These are phyloP conservation scores for Taphrina flavorubra DNA, from an alignment of 1,139 yeast genomes.

Conservation along the genomic window DNA sequence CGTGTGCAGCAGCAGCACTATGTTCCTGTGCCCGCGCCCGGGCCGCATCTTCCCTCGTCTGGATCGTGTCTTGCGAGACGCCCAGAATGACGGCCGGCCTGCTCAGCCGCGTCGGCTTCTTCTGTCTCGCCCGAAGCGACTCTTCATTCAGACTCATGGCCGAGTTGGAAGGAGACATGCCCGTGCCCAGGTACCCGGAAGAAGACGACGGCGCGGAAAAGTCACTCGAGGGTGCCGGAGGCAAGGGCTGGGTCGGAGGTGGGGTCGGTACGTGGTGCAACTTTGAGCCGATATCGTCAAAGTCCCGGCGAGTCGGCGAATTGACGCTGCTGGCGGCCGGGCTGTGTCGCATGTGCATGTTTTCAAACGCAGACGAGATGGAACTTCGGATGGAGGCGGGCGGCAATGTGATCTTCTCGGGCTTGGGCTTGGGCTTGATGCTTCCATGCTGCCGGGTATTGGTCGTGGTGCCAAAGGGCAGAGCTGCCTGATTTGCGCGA, in stretches of 20 bases:
- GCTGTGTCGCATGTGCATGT: constrained; percentile 16
- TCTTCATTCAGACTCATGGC: constrained; percentile 11
- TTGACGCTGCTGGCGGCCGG: constrained; percentile 13
- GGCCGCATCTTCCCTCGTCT: constrained; percentile 21
- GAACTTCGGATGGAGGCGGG: constrained; percentile 33
- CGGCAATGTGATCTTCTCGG: constrained; percentile 30
- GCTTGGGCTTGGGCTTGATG: background rate
- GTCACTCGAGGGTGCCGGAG: constrained; percentile 26
- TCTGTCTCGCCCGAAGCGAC: background rate
- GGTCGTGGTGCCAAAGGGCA: background rate
- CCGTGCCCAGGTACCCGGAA: background rate
- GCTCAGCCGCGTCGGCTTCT: constrained; percentile 20
- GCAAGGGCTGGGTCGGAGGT: constrained; percentile 37
- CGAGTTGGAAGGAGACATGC: background rate
- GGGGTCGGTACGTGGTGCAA: constrained; percentile 24
- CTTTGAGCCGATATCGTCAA: constrained; percentile 7
- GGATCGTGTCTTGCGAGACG: constrained; percentile 36
- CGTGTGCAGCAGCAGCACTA: background rate
- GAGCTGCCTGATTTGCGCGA: background rate
- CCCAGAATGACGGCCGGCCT: constrained; percentile 35
- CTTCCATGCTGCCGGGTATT: background rate
- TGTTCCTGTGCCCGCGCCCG: constrained; percentile 12
- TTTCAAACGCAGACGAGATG: constrained; percentile 34
- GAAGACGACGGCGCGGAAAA: background rate
- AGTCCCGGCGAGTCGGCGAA: constrained; percentile 17